Conservation (phyloP, 192 early-diverging fungal genomes). For the Umbelopsis ramanniana region DNA sequence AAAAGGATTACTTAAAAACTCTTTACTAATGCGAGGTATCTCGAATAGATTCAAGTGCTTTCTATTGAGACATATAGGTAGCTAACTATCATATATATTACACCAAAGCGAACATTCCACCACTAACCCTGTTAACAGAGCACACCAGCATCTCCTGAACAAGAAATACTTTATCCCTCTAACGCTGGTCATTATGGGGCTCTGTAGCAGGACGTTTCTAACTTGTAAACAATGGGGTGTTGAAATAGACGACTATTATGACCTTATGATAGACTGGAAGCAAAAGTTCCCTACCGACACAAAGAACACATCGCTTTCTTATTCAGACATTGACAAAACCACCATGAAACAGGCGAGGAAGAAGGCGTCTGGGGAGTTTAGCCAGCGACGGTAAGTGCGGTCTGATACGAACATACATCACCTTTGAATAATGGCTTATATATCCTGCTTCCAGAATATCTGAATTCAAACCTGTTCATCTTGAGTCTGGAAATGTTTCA, state of each 20-base stretch:
- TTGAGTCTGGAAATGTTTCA: background rate
- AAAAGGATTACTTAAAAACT: no score
- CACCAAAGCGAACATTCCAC: no score
- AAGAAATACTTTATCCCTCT: conserved; percentile 5
- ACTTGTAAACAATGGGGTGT: conserved; percentile 8
- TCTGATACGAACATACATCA: background rate
- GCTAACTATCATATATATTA: background rate
- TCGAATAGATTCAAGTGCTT: conserved; percentile 27
- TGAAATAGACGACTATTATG: conserved; percentile 10
- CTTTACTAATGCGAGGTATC: background rate
- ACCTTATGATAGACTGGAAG: background rate
- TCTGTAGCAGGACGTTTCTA: background rate
- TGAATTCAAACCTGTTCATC: conserved; percentile 1
- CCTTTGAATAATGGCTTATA: background rate
- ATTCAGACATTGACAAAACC: background rate
- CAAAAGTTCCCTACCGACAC: background rate
- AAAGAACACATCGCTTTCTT: background rate
- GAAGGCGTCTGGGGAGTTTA: background rate
- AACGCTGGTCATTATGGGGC: conserved; percentile 11
- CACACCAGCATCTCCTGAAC: conserved; percentile 18
- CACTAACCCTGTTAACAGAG: background rate
- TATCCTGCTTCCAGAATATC: background rate
- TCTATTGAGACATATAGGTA: conserved; percentile 33
- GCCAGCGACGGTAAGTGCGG: background rate
- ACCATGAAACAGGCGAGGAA: background rate